Evolutionary conservation across 2,329 filamentous ascomycete species (phyloP).

Genomic region (Microcyclospora pomicola): DNA sequence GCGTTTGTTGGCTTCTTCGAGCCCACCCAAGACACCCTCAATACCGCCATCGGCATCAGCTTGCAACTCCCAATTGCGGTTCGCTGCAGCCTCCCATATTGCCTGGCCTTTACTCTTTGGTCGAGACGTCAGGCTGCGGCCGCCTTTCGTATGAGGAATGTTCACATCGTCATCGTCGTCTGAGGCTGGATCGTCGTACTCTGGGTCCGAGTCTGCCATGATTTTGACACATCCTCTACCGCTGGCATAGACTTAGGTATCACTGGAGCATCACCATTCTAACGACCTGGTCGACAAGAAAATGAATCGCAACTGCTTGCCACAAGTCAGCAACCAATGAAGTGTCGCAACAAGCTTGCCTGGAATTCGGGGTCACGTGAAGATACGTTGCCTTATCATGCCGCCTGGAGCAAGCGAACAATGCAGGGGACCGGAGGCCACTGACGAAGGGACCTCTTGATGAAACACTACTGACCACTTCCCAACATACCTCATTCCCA

Average conservation of each 20-base stretch:
- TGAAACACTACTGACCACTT: background rate
- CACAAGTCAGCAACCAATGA: too few relatives aligned
- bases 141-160: constrained; percentile 6
- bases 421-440: too few relatives aligned
- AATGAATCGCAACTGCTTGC: too few relatives aligned
- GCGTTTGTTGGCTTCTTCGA: constrained; percentile 24
- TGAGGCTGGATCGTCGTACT: constrained; percentile 13
- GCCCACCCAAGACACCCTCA: constrained; percentile 21
- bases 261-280: too few relatives aligned
- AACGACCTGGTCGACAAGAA: too few relatives aligned
- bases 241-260: too few relatives aligned
- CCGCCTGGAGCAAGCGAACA: too few relatives aligned
- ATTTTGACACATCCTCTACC: background rate
- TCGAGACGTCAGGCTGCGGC: constrained; percentile 12
- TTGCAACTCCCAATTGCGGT: constrained; percentile 20
- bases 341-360: too few relatives aligned
- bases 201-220: constrained; percentile 20
- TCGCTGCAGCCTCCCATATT: constrained; percentile 22
- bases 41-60: constrained; percentile 22
- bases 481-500: background rate
- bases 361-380: too few relatives aligned
- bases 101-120: constrained; percentile 17
- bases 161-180: constrained; percentile 13
- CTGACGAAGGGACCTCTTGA: too few relatives aligned
- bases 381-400: too few relatives aligned